These are phyloP conservation scores for Trichosporon inkin DNA, from an alignment of 1,284 basidiomycete species.

Conservation along the genomic window DNA sequence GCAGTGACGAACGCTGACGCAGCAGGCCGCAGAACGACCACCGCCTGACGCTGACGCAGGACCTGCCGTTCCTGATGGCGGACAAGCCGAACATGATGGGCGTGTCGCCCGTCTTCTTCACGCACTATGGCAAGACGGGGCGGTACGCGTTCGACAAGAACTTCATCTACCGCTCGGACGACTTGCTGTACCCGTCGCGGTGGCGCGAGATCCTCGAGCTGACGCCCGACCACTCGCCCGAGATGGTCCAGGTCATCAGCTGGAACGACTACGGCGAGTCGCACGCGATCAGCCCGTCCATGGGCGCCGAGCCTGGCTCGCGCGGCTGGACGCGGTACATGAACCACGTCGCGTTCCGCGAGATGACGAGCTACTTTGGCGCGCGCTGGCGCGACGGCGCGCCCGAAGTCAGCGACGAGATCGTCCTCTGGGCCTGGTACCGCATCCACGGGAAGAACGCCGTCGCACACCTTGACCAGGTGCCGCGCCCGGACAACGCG, in stretches of 20 bases:
- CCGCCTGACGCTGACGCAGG: constrained; percentile 31
- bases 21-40: constrained; percentile 39
- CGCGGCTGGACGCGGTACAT: constrained; percentile 45
- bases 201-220: constrained; percentile 40
- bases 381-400: constrained; percentile 32
- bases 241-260: constrained; percentile 48
- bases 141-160: constrained; percentile 51
- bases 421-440: constrained; percentile 42
- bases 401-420: constrained; percentile 17
- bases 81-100: constrained; percentile 60
- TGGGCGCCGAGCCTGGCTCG: constrained; percentile 46
- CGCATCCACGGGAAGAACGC: constrained; percentile 34
- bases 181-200: constrained; percentile 44
- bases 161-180: constrained; percentile 51
- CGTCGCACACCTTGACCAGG: constrained; percentile 25
- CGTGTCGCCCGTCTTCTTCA: constrained; percentile 62
- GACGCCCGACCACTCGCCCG: constrained; percentile 27
- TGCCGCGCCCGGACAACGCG: constrained; percentile 37
- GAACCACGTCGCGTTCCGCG: constrained; percentile 45
- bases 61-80: constrained; percentile 35
- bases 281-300: constrained; percentile 46
- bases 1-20: not conserved
- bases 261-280: constrained; percentile 52
- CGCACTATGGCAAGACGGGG: constrained; percentile 51
- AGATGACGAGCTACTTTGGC: constrained; percentile 41